Evolutionary conservation across 148 eudicot genomes (phyloP).

Genomic region (Bassia scoparia): DNA sequence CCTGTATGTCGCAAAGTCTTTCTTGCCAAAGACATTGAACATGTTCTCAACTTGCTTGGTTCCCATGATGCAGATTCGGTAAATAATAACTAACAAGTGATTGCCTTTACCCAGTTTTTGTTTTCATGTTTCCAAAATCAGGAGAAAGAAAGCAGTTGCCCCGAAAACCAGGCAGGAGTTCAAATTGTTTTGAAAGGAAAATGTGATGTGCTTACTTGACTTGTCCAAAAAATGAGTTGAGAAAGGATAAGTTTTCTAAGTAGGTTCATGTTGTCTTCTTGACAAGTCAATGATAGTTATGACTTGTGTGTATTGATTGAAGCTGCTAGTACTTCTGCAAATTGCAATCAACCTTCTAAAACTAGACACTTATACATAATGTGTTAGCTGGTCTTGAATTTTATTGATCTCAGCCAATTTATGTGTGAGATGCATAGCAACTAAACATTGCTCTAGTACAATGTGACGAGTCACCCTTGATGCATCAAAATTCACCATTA

Average conservation of each 20-base stretch:
- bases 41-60: constrained; percentile 71
- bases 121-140: background rate
- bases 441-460: no score
- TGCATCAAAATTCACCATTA: background rate
- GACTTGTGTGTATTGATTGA: background rate
- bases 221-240: background rate
- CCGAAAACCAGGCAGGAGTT: background rate
- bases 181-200: background rate
- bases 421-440: no score
- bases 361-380: background rate
- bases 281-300: background rate
- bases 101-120: background rate
- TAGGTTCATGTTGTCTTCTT: background rate
- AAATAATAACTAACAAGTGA: constrained; percentile 25
- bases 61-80: constrained; percentile 44
- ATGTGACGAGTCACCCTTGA: background rate
- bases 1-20: constrained; percentile 87
- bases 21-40: constrained; percentile 80
- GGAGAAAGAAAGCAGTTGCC: background rate
- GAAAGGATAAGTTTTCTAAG: background rate
- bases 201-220: background rate
- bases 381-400: no score
- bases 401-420: no score
- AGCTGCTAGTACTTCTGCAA: background rate
- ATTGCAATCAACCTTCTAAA: background rate